phyloP scores from a whole-genome alignment of 768 basidiomycete species.

The Rhizopogon salebrosus region DNA sequence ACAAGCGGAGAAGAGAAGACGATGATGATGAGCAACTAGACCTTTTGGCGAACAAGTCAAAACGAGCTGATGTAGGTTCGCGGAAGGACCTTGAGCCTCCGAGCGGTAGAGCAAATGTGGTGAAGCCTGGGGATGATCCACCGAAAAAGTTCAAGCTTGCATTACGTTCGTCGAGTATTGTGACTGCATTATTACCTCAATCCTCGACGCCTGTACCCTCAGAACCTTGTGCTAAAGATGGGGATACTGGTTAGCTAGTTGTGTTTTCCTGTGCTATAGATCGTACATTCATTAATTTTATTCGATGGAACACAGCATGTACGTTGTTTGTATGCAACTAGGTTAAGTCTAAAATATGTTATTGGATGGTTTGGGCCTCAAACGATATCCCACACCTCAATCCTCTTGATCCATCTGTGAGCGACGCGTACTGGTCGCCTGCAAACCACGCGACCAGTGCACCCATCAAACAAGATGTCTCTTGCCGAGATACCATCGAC shows the following conservation, averaged over 20 bases:
- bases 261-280: neutral
- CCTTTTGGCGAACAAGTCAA: conserved; percentile 52
- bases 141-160: conserved; percentile 74
- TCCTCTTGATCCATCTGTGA: conserved; percentile 3
- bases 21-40: conserved; percentile 66
- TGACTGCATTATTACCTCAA: conserved; percentile 26
- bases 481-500: conserved; percentile 2
- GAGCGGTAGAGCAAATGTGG: conserved; percentile 15
- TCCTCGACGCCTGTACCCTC: conserved; percentile 42
- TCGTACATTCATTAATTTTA: conserved; percentile 2
- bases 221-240: conserved; percentile 66
- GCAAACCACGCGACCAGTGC: conserved; percentile 1
- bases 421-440: neutral
- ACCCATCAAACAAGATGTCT: neutral
- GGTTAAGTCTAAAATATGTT: neutral
- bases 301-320: neutral
- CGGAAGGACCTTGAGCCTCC: conserved; percentile 34
- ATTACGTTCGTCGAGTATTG: conserved; percentile 37
- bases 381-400: conserved; percentile 2
- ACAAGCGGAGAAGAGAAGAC: conserved; percentile 67
- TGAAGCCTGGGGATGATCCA: conserved; percentile 35
- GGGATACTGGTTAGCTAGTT: conserved; percentile 57
- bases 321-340: neutral
- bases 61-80: conserved; percentile 46
- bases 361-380: neutral